These are phyloP conservation scores for Sonneratia alba DNA, from an alignment of 345 rosid genomes.

Conservation along the genomic window DNA sequence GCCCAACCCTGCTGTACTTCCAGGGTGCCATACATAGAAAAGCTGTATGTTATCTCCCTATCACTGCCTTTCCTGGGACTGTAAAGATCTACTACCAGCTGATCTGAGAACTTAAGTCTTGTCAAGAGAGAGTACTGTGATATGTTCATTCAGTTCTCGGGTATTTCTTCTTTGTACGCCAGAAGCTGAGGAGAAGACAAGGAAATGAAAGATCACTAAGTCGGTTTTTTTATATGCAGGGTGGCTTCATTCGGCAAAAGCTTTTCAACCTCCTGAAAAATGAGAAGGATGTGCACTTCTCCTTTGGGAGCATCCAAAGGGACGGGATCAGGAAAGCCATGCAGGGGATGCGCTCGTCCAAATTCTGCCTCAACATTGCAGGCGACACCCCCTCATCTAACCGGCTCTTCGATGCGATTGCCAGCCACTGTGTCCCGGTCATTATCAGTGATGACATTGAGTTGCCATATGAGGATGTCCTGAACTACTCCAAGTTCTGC, in stretches of 20 bases:
- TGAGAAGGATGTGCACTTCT: slow-evolving; percentile 79
- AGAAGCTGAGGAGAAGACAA: neutral
- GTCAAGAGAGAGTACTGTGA: no score
- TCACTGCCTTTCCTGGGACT: neutral
- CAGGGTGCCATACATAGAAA: slow-evolving; percentile 96
- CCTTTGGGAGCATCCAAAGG: slow-evolving; percentile 65
- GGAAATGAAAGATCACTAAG: neutral
- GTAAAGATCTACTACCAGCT: neutral
- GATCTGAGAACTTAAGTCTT: no score
- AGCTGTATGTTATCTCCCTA: slow-evolving; percentile 51
- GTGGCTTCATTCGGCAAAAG: slow-evolving; percentile 79
- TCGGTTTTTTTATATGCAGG: slow-evolving; percentile 31
- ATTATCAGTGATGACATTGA: slow-evolving; percentile 89
- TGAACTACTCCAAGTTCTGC: slow-evolving; percentile 83
- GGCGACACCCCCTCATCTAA: slow-evolving; percentile 97
- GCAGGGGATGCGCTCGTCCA: slow-evolving; percentile 72
- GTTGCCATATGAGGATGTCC: slow-evolving; percentile 85
- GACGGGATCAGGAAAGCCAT: slow-evolving; percentile 62
- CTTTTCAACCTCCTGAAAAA: slow-evolving; percentile 60
- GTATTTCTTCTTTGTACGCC: no score
- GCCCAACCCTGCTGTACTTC: slow-evolving; percentile 74
- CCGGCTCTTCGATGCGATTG: slow-evolving; percentile 93
- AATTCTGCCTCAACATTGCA: slow-evolving; percentile 92
- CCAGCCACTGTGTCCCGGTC: slow-evolving; percentile 89
- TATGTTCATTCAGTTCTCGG: no score